Percentiles rank a stretch among this genome's conserved stretches.
phyloP scores from a whole-genome alignment of 176 grass and related monocot genomes.

The Carex pumila region DNA sequence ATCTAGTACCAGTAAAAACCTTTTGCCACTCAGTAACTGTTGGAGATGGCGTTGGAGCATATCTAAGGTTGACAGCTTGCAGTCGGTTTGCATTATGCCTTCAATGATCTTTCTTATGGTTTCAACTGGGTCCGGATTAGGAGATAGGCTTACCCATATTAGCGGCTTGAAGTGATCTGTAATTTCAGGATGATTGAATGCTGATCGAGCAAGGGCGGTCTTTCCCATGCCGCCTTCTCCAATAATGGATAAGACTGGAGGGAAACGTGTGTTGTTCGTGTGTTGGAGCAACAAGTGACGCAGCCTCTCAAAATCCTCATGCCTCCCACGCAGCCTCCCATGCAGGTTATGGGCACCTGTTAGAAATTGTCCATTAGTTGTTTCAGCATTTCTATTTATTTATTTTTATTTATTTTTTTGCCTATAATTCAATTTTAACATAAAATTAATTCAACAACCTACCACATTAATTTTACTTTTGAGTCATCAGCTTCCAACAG shows the following conservation, averaged over 20 bases:
- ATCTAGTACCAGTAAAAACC: conserved; percentile 30
- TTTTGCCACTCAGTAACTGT: not conserved
- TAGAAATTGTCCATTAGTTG: not conserved
- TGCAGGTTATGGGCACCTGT: not conserved
- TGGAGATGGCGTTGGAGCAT: conserved; percentile 5
- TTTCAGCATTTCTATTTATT: not conserved
- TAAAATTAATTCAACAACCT: no score
- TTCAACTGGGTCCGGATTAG: not conserved
- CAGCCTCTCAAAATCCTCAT: not conserved
- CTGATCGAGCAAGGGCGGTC: conserved; percentile 18
- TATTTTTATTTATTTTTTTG: not conserved
- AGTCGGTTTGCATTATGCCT: not conserved
- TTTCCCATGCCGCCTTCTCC: conserved; percentile 32
- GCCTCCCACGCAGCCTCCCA: not conserved
- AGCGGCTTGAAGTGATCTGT: not conserved
- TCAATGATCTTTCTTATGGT: conserved; percentile 23
- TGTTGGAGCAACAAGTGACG: not conserved
- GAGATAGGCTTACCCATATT: conserved; percentile 23
- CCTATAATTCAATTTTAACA: not conserved
- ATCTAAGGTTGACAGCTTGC: conserved; percentile 1
- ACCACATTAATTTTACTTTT: no score
- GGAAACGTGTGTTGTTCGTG: not conserved
- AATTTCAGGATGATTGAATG: not conserved
- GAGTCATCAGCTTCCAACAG: no score
- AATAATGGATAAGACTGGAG: conserved; percentile 20